Percentiles rank a stretch among this genome's conserved stretches.
Evolutionary conservation across 2,329 filamentous ascomycete species (phyloP).

Genomic region (Pseudogymnoascus sp.): DNA sequence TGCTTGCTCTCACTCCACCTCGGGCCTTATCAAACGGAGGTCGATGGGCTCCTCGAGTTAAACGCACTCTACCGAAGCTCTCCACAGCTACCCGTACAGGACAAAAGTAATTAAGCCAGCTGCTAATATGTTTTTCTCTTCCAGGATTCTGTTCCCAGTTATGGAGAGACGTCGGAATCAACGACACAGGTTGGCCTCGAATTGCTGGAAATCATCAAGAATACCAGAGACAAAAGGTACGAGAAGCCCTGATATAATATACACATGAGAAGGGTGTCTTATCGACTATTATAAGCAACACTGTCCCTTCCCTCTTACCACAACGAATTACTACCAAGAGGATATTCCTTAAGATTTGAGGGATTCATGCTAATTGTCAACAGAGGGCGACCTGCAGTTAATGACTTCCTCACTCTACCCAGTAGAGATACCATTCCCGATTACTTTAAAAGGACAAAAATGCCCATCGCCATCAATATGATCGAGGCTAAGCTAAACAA

Average conservation of each 20-base stretch:
- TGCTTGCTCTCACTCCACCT: constrained; percentile 6
- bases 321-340: neutral
- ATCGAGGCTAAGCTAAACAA: constrained; percentile 67
- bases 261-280: neutral
- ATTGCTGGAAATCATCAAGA: constrained; percentile 66
- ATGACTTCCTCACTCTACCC: constrained; percentile 65
- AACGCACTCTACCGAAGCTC: constrained; percentile 7
- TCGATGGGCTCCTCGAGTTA: neutral
- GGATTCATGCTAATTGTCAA: neutral
- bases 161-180: constrained; percentile 53
- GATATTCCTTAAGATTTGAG: neutral
- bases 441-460: constrained; percentile 68
- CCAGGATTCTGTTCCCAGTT: constrained; percentile 19
- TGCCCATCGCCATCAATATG: constrained; percentile 69
- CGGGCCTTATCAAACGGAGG: constrained; percentile 3
- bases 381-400: constrained; percentile 65
- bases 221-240: constrained; percentile 75
- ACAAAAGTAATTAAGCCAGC: constrained; percentile 14
- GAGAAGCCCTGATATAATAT: constrained; percentile 21
- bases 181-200: constrained; percentile 63
- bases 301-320: neutral
- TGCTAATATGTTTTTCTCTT: constrained; percentile 26
- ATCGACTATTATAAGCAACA: neutral
- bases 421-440: constrained; percentile 55
- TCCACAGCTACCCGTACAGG: constrained; percentile 7